phyloP scores from a whole-genome alignment of 306 rosid genomes.

The Cotoneaster glaucophyllus region DNA sequence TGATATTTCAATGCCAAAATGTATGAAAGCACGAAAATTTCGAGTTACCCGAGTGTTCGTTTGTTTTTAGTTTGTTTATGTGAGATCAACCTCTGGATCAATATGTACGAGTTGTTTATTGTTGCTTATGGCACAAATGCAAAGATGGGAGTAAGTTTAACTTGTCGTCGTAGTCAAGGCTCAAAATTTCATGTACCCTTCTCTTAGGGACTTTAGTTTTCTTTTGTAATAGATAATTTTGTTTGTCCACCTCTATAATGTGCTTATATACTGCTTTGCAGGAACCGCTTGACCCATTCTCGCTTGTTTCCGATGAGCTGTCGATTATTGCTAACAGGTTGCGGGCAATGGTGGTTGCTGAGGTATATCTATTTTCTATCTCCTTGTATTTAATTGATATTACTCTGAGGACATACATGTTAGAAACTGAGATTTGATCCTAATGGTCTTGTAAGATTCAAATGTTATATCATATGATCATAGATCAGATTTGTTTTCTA shows the following conservation, averaged over 20 bases:
- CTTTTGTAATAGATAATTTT: not conserved
- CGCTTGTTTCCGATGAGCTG: conserved; percentile 85
- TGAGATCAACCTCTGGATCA: not conserved
- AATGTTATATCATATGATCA: not conserved
- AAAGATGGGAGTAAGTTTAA: not conserved
- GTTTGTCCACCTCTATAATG: conserved; percentile 2
- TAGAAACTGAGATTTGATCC: not conserved
- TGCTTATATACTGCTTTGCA: conserved; percentile 27
- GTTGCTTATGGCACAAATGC: not conserved
- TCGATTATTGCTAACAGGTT: conserved; percentile 69
- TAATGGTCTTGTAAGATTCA: not conserved
- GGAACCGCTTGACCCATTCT: conserved; percentile 86
- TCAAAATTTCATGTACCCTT: not conserved
- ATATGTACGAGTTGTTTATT: not conserved
- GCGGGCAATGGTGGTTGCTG: conserved; percentile 73
- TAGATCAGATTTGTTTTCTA: not conserved
- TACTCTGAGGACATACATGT: not conserved
- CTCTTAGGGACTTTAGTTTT: not conserved
- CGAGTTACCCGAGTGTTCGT: not conserved
- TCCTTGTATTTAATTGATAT: conserved; percentile 5
- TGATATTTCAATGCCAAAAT: not conserved
- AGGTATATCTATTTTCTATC: conserved; percentile 46
- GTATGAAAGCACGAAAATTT: not conserved
- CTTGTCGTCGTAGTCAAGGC: not conserved
- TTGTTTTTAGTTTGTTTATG: not conserved